These are phyloP conservation scores for Lachancea waltii DNA, from an alignment of 805 yeast genomes.

Conservation along the genomic window DNA sequence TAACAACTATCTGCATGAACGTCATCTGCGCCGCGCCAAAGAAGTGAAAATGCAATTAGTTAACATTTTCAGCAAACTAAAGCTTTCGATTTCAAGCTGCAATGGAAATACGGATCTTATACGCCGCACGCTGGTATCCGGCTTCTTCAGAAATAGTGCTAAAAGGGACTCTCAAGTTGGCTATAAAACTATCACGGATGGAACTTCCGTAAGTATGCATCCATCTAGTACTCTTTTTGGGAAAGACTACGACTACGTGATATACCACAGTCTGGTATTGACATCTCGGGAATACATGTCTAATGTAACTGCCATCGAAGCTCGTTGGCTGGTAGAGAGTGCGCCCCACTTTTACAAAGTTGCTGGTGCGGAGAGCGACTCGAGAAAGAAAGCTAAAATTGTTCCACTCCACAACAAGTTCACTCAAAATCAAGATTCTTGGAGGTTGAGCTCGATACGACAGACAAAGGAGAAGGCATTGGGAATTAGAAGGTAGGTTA, in stretches of 20 bases:
- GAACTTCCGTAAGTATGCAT: conserved; percentile 71
- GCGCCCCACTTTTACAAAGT: conserved; percentile 72
- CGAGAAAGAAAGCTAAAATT: conserved; percentile 56
- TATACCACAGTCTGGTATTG: conserved; percentile 74
- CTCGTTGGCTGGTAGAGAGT: conserved; percentile 64
- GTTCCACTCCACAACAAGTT: conserved; percentile 64
- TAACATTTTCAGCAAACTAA: conserved; percentile 46
- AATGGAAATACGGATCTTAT: conserved; percentile 50
- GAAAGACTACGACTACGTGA: conserved; percentile 63
- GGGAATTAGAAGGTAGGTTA: conserved; percentile 22
- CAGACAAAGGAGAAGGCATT: conserved; percentile 28
- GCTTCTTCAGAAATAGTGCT: conserved; percentile 61
- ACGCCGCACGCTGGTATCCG: conserved; percentile 57
- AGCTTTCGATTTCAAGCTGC: conserved; percentile 43
- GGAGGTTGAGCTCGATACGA: conserved; percentile 60
- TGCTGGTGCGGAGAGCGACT: conserved; percentile 47
- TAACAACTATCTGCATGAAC: conserved; percentile 65
- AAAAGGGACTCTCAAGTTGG: conserved; percentile 68
- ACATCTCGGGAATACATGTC: conserved; percentile 92
- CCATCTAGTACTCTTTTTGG: conserved; percentile 75
- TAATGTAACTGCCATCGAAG: conserved; percentile 74
- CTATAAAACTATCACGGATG: conserved; percentile 62
- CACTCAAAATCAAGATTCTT: conserved; percentile 56
- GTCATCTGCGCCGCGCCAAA: conserved; percentile 67
- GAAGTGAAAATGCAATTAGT: conserved; percentile 73